Evolutionary conservation across 2,329 filamentous ascomycete genomes (phyloP).

Genomic region (Malbranchea cinnamomea): DNA sequence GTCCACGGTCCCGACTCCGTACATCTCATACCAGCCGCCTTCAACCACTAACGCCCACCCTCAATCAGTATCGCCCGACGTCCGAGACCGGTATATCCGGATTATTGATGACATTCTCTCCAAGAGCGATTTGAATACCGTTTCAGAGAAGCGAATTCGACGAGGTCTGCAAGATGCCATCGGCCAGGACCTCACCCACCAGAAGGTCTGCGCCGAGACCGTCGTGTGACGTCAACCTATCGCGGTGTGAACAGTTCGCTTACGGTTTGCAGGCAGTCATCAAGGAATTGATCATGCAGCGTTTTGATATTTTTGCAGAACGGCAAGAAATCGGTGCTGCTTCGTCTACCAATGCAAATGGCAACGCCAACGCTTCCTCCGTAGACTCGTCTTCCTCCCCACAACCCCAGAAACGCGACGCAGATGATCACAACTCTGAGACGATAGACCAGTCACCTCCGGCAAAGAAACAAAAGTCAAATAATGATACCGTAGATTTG

Average conservation of each 20-base stretch:
- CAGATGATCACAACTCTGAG: slow-evolving; percentile 26
- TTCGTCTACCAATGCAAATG: slow-evolving; percentile 16
- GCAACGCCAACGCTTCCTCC: slow-evolving; percentile 17
- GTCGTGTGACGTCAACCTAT: neutral
- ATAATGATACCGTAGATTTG: slow-evolving; percentile 51
- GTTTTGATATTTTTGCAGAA: slow-evolving; percentile 53
- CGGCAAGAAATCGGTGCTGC: slow-evolving; percentile 24
- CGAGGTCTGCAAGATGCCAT: slow-evolving; percentile 46
- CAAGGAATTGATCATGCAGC: slow-evolving; percentile 56
- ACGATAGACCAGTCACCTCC: slow-evolving; percentile 23
- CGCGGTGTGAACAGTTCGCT: neutral
- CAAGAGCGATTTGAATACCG: slow-evolving; percentile 45
- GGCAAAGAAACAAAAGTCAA: slow-evolving; percentile 52
- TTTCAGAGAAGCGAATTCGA: slow-evolving; percentile 51
- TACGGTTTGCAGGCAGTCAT: slow-evolving; percentile 42
- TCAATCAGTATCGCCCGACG: slow-evolving; percentile 33
- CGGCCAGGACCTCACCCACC: slow-evolving; percentile 44
- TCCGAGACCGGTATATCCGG: slow-evolving; percentile 35
- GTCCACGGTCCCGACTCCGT: neutral
- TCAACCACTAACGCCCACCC: slow-evolving; percentile 3
- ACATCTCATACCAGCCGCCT: slow-evolving; percentile 5
- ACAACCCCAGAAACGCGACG: slow-evolving; percentile 26
- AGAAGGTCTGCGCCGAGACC: slow-evolving; percentile 36
- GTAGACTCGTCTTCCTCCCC: slow-evolving; percentile 21
- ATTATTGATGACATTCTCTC: slow-evolving; percentile 51